Base-by-base conservation (phyloP, 1,284 basidiomycete species). In the Salmacisia buchloeana region DNA sequence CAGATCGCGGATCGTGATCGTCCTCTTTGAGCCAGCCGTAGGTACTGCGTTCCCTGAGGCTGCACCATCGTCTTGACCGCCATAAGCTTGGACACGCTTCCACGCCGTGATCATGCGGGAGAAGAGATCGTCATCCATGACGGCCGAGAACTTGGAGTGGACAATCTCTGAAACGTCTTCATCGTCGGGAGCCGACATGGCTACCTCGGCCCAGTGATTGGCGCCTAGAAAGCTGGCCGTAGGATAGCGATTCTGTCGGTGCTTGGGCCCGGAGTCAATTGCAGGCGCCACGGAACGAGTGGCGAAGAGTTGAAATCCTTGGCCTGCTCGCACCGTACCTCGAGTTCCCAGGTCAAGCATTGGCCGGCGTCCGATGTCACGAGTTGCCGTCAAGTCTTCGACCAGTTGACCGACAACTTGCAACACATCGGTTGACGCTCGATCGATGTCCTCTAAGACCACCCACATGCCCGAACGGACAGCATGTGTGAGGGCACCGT, bases 401-500 rank as follows among this genome's bases (percentile, higher is more conserved):
- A 89, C 84, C 23, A 97, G 84, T 21, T 73, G 72, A 29, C 72
- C 69, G 23, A 79, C 63, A 27, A 73, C 71, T 45, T 69, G 69
- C 36, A 78, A 68, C 6, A 77, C 70, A 41, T 79, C 77, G 31
- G 67, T 67, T 27, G 65, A 65, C 21, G 76, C 76, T 59, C 73
- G 73, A 81, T 99, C 96, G 57, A 98, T 87, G 75, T 97, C 92
- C 77, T 96, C 89, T 49, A 98, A 85, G 2, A 98, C 87, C 2
- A 98, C 84, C 94, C 96, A 98, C 76, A 88, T 87, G 13, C 96
- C 96, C 70, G 91, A 87, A 45, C 87, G 85, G 83, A 98, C 89
- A 0, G 94, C 90, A 54, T 90, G 89, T 5, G 94, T 88, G 52
- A 99, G 83, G 0, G 94, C 89, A 12, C 96, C 96, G 71, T 98